These are phyloP conservation scores for Naganishia cerealis DNA, from an alignment of 1,284 basidiomycete species.

Conservation along the genomic window DNA sequence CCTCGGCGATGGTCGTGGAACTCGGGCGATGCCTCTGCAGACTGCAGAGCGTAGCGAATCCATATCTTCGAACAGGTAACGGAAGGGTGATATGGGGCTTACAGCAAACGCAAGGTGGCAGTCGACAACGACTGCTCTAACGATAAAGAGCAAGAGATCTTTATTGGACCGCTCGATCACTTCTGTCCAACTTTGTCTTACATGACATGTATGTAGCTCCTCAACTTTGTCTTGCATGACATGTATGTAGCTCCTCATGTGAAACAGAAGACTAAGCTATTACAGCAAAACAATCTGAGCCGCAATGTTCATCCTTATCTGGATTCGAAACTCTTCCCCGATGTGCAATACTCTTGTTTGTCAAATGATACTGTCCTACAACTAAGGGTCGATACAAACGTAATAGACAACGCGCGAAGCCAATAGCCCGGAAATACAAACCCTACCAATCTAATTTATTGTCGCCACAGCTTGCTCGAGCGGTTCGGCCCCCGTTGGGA, in stretches of 20 bases:
- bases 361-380: background rate
- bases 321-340: background rate
- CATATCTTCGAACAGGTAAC: background rate
- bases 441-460: slow-evolving; percentile 23
- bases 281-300: background rate
- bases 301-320: background rate
- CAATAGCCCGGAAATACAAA: background rate
- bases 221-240: background rate
- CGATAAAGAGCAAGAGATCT: background rate
- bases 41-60: background rate
- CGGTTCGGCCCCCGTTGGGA: slow-evolving; percentile 19
- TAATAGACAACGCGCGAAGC: slow-evolving; percentile 3
- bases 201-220: background rate
- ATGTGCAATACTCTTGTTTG: background rate
- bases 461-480: slow-evolving; percentile 18
- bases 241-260: background rate
- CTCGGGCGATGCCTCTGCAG: background rate
- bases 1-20: background rate
- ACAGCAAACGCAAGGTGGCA: background rate
- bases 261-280: background rate
- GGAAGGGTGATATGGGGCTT: background rate
- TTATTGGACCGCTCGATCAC: background rate
- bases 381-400: background rate
- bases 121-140: too few species aligned
- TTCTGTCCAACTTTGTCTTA: background rate